phyloP scores from a whole-genome alignment of 805 yeast species.

The Zygoascus ofunaensis region DNA sequence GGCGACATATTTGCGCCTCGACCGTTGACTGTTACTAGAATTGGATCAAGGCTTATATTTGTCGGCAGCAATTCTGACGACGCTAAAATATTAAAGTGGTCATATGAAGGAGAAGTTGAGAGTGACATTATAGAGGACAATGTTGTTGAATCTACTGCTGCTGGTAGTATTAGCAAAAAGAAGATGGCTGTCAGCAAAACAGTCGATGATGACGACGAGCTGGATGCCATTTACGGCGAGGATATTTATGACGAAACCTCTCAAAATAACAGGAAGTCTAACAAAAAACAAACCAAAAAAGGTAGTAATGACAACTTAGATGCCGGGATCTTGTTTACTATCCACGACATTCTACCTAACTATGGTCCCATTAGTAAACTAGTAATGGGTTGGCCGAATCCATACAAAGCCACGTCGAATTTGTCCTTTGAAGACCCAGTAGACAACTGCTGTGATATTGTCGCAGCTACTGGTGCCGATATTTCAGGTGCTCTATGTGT shows the following conservation, averaged over 20 bases:
- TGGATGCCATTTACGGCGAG: constrained; percentile 21
- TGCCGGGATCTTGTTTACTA: constrained; percentile 36
- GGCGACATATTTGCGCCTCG: constrained; percentile 21
- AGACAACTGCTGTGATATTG: constrained; percentile 52
- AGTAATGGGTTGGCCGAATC: constrained; percentile 51
- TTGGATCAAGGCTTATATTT: constrained; percentile 42
- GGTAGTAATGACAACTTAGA: constrained; percentile 4
- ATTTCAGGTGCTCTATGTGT: constrained; percentile 47
- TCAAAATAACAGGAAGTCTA: neutral
- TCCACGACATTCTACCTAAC: constrained; percentile 48
- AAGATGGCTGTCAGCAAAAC: constrained; percentile 3
- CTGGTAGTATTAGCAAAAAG: neutral
- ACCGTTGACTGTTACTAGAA: constrained; percentile 35
- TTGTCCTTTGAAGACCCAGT: constrained; percentile 66
- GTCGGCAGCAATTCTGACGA: constrained; percentile 55
- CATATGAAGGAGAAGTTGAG: constrained; percentile 12
- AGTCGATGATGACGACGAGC: constrained; percentile 24
- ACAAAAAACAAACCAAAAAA: neutral
- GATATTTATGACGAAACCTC: neutral
- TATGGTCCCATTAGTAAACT: constrained; percentile 69
- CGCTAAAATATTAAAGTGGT: constrained; percentile 41
- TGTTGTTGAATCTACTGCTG: neutral
- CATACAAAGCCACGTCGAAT: constrained; percentile 35
- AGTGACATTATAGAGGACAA: constrained; percentile 1
- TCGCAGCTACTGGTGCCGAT: constrained; percentile 61